Evolutionary conservation across 352 stramenopile species (phyloP), one percentile per base, ranked within the genome.

Genomic region (Pythium folliculosum): DNA sequence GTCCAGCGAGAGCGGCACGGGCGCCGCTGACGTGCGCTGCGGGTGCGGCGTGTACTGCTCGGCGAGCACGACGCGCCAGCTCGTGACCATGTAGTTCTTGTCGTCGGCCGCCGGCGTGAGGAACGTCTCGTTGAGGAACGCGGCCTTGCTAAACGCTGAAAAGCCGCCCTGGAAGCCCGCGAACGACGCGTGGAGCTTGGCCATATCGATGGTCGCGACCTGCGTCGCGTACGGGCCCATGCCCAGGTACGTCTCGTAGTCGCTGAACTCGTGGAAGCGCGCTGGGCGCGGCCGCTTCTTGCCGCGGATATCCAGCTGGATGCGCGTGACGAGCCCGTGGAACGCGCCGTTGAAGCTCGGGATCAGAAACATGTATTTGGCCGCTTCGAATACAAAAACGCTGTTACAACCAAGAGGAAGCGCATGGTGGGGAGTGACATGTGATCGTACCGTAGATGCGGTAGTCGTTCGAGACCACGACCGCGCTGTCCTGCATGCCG

Each of bases 191-290:
- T 92, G 61, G 13, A 81, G n/a, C n/a, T 77, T 61, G 9, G 78
- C 68, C 48, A 92, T 67, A 37, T 94, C 74, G 59, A 94, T 81
- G 21, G 89, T 70, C 21, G 69, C 21, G 10, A 92, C 71, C 63
- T 94, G 86, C 17, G 67, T 70, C 13, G 62, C 27, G 69, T 91
- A 94, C 16, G 86, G 86, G 0, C 86, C 86, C 40, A 91, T 82
- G 9, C 86, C 86, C 9, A 89, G 71, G 0, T 53, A 63, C 0
- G 84, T 84, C 12, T 90, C 79, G 59, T 92, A 90, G 65, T 92
- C 81, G 43, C 84, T 94, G 64, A 94, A 91, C 50, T 94, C 86
- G 44, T 84, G 81, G 37, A 91, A 92, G 17, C 80, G 80, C 40
- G 86, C 84, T 9, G 84, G 84, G 1, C 86, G 81, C 37, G 86